Base-by-base conservation (phyloP, 768 basidiomycete species). In the Pleurotus citrinopileatus region DNA sequence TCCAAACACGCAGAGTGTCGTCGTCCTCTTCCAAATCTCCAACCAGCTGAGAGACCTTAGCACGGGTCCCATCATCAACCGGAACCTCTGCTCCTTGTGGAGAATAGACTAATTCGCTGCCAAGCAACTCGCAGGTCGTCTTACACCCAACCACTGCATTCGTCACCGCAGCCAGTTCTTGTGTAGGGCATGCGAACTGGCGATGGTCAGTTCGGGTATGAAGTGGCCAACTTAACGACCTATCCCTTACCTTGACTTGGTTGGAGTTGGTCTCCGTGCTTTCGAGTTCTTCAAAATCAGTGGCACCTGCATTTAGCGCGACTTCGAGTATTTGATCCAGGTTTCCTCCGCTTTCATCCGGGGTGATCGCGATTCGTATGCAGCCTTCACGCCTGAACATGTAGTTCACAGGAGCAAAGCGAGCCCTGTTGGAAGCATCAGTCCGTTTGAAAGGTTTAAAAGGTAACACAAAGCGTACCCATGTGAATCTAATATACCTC, bases 1-100 rank as follows among this genome's bases (percentile, higher is more conserved):
- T 84, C 71, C 80, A 86, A 22, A 87, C 80, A 53, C 74, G 75
- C 53, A 80, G 67, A 10, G 78, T 79, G 61, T 87, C 86, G 51
- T 80, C 81, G 55, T 80, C 69, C 20, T 70, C 79, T 64, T 84
- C 82, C 46, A 88, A 64, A 3, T 72, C 75, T 38, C 78, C 73
- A 17, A 84, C 67, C 19, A 88, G 67, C 9, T 64, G 62, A 27
- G 71, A 68, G 6, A 87, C 62, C 43, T 69, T 71, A 20, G 66
- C 61, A 48, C 71, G 67, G 25, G 67, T 59, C 5, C 81, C 34
- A 22, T 44, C 80, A 23, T 74, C 73, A 1, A 69, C 61, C 3
- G 68, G 64, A 5, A 69, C 70, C 10, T 64, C 60, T 13, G 68
- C 57, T 54, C 82, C 78, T 1, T 74, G 58, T 1, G 86, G 77